A percentile compares a stretch with the other conserved stretches of the same genome.
These are phyloP conservation scores for Beauveria asiatica DNA, from an alignment of 2,329 filamentous ascomycete species.

Conservation along the genomic window DNA sequence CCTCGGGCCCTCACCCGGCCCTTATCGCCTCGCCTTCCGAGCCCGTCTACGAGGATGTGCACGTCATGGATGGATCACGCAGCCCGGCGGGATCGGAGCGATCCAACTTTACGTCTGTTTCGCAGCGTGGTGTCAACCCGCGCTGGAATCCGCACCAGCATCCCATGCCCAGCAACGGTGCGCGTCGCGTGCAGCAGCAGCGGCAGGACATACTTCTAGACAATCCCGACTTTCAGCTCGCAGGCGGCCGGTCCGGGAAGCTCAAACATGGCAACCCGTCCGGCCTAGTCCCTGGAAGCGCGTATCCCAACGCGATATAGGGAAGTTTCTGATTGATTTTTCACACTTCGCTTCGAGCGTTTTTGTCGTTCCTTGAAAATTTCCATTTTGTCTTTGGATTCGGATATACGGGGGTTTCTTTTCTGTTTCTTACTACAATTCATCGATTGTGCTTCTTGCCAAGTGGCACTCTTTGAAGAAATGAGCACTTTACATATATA, in stretches of 20 bases:
- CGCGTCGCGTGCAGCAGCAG: constrained; percentile 40
- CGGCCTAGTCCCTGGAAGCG: constrained; percentile 44
- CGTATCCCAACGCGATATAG: constrained; percentile 37
- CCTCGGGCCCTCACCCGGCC: constrained; percentile 16
- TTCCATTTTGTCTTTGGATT: constrained; percentile 1
- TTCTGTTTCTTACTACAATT: background rate
- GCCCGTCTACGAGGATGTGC: constrained; percentile 53
- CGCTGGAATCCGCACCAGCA: constrained; percentile 60
- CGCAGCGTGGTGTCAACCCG: constrained; percentile 80
- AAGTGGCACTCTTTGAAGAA: background rate
- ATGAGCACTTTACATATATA: constrained; percentile 2
- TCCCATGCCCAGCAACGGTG: constrained; percentile 33
- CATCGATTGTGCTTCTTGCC: background rate
- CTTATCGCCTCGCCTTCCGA: constrained; percentile 24
- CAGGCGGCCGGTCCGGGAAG: constrained; percentile 30
- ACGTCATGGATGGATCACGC: constrained; percentile 44
- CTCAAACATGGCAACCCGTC: constrained; percentile 17
- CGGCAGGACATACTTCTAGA: constrained; percentile 67
- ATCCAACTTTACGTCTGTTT: constrained; percentile 84
- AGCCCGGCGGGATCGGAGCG: constrained; percentile 72
- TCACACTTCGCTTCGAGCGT: constrained; percentile 1
- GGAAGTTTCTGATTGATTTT: background rate
- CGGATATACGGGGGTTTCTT: background rate
- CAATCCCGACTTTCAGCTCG: constrained; percentile 82
- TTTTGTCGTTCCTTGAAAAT: background rate